Evolutionary conservation across 31 red algal genomes (phyloP), one percentile per base, ranked within the genome.

Genomic region (Endocladia muricata): DNA sequence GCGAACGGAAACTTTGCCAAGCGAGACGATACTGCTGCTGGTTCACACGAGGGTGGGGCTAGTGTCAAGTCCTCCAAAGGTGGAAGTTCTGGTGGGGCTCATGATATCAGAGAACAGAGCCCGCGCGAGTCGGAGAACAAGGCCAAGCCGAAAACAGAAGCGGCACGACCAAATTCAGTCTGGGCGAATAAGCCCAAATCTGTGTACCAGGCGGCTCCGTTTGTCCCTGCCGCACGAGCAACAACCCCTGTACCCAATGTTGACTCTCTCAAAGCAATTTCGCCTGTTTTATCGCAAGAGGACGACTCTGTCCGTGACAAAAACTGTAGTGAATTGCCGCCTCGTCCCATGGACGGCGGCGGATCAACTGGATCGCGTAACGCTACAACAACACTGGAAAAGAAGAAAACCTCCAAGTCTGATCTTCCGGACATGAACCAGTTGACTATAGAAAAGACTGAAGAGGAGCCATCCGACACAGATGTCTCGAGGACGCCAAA

Each of bases 131-230:
- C 68, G 52, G 35, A 28, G 26, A 38, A 61, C 43, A 29, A 31
- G 28, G 32, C 69, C 2, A 74, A 75, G 70, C 41, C 44, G 2
- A 47, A 60, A 25, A 44, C 70, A 4, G 59, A 44, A 25, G 60
- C 55, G 3, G 73, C 70, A 4, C 73, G 32, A 11, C 23, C 84
- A 17, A 51, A 66, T 23, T 80, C 74, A 55, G 84, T 79, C 8
- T 88, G 84, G 84, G 84, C 76, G 4, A 88, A 88, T 44, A 79
- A 79, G 68, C 84, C 84, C 17, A 88, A 79, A 61, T 88, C 84
- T 35, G 33, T 88, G 38, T 80, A 80, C 43, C 66, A 80, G 36
- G 66, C 84, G 39, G 83, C 62, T 30, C n/a, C 83, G 17, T 19
- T 23, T 22, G 60, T 79, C 34, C 55, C 72, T 17, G 23, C 29